These are phyloP conservation scores for Anethum foeniculum DNA, from an alignment of 140 eudicot species.

Conservation along the genomic window DNA sequence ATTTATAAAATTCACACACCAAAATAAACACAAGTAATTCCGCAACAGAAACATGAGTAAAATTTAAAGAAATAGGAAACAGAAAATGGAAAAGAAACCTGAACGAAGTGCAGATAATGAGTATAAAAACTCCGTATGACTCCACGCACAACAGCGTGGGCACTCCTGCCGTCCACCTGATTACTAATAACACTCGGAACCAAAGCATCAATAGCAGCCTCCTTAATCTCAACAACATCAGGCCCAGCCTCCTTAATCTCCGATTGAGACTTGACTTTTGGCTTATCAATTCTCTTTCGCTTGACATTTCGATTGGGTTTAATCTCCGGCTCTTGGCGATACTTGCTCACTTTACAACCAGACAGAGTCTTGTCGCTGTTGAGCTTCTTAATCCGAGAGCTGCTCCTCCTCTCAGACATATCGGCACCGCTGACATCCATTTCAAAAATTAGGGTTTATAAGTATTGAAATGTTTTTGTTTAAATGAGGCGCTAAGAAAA, in stretches of 20 bases:
- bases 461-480: neutral
- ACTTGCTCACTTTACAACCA: neutral
- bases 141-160: constrained; percentile 28
- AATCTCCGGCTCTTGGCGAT: neutral
- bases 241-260: too few relatives aligned
- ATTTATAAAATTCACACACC: neutral
- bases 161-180: constrained; percentile 29
- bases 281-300: neutral
- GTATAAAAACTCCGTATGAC: constrained; percentile 47
- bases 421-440: neutral
- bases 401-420: neutral
- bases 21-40: neutral
- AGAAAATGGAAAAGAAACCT: constrained; percentile 26
- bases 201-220: neutral
- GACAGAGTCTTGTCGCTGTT: neutral
- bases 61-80: too few relatives aligned
- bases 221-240: too few relatives aligned
- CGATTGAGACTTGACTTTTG: neutral
- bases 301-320: neutral
- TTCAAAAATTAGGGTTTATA: neutral
- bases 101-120: constrained; percentile 58
- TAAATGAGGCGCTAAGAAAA: neutral
- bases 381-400: neutral
- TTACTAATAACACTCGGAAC: neutral
- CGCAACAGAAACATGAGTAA: neutral